Evolutionary conservation across 1,284 basidiomycete genomes (phyloP).

Genomic region (Marasmius fiardii): DNA sequence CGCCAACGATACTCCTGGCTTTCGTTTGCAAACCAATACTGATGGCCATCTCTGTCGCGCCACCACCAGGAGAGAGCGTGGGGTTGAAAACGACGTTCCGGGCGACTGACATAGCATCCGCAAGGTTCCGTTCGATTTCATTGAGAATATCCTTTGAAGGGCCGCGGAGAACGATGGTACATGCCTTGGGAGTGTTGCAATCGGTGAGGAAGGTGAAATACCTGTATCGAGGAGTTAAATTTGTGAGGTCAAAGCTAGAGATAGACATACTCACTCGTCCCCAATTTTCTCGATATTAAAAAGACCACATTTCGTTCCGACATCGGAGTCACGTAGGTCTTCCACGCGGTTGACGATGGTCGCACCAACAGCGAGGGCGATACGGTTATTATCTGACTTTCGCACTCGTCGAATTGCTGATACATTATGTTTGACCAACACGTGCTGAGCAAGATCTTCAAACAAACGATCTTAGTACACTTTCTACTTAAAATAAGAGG

Average conservation of each 20-base stretch:
- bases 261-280: conserved; percentile 71
- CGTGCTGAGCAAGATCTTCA: conserved; percentile 90
- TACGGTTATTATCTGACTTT: conserved; percentile 99
- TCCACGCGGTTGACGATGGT: conserved; percentile 98
- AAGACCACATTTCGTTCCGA: conserved; percentile 91
- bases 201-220: conserved; percentile 97
- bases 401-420: conserved; percentile 93
- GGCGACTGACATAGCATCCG: conserved; percentile 97
- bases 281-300: conserved; percentile 98
- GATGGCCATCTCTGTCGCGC: conserved; percentile 98
- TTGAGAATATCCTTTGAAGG: conserved; percentile 98
- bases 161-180: conserved; percentile 97
- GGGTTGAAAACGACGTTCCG: conserved; percentile 98
- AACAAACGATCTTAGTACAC: background rate
- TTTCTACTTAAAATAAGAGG: background rate
- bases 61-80: conserved; percentile 87
- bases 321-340: conserved; percentile 88
- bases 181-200: conserved; percentile 93
- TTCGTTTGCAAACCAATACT: conserved; percentile 86
- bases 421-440: conserved; percentile 86
- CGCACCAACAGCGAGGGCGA: conserved; percentile 92
- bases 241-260: conserved; percentile 3
- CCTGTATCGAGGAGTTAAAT: conserved; percentile 33
- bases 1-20: conserved; percentile 75
- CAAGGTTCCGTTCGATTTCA: conserved; percentile 96